phyloP scores from a whole-genome alignment of 257 asterid species.

The Rhazya stricta region DNA sequence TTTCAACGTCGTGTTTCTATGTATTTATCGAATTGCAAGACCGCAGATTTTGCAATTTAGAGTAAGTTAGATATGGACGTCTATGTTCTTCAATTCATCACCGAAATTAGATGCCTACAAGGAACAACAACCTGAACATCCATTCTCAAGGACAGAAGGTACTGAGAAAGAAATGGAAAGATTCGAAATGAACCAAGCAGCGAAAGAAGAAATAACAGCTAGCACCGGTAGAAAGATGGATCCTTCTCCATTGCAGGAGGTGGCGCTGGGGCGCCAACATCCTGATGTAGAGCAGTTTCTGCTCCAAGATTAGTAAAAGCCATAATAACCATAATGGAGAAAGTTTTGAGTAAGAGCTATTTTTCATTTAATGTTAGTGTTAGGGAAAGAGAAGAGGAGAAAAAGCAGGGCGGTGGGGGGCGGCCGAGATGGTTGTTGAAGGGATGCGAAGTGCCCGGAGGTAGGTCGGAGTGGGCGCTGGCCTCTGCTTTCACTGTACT shows the following conservation, averaged over 20 bases:
- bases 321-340: not conserved
- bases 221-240: not conserved
- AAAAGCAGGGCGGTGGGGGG: constrained; percentile 10
- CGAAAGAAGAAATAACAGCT: not conserved
- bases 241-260: not conserved
- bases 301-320: not conserved
- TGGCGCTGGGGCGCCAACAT: too few species aligned
- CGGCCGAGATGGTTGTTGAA: constrained; percentile 11
- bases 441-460: not conserved
- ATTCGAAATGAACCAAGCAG: not conserved
- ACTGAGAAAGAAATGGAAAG: not conserved
- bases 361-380: constrained; percentile 40
- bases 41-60: too few species aligned
- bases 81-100: too few species aligned
- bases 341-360: too few species aligned
- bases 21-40: too few species aligned
- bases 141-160: too few species aligned
- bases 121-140: too few species aligned
- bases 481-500: too few species aligned
- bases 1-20: too few species aligned
- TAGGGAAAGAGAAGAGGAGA: constrained; percentile 14
- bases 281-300: not conserved
- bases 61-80: too few species aligned
- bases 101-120: too few species aligned
- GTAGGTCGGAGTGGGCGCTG: constrained; percentile 11